Evolutionary conservation across 352 stramenopile genomes (phyloP).

Genomic region (Albugo candida): DNA sequence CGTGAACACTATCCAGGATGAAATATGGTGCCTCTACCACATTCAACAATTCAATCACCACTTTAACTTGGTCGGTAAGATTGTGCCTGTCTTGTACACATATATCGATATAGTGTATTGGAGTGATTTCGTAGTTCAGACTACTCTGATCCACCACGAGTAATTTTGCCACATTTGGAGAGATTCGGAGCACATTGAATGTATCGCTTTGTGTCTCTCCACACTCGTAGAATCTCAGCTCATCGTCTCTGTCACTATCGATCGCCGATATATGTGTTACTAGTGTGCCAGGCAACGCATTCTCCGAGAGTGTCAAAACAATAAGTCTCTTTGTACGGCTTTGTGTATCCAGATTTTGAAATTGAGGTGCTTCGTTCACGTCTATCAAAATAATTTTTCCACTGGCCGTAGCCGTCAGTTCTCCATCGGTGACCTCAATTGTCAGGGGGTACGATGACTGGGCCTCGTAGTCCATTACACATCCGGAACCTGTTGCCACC

Average conservation of each 20-base stretch:
- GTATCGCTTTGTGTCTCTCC: slow-evolving; percentile 16
- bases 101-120: slow-evolving; percentile 21
- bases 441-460: slow-evolving; percentile 6
- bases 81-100: slow-evolving; percentile 23
- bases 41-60: slow-evolving; percentile 17
- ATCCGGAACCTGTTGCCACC: slow-evolving; percentile 6
- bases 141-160: slow-evolving; percentile 16
- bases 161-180: slow-evolving; percentile 4
- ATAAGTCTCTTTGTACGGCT: no score
- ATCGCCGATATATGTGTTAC: slow-evolving; percentile 12
- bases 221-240: slow-evolving; percentile 20
- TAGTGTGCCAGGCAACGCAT: slow-evolving; percentile 4
- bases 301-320: slow-evolving; percentile 2
- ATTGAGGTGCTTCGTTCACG: slow-evolving; percentile 21
- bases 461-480: slow-evolving; percentile 11
- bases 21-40: slow-evolving; percentile 33
- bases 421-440: slow-evolving; percentile 11
- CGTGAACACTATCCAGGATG: slow-evolving; percentile 8
- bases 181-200: slow-evolving; percentile 13
- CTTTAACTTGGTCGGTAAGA: slow-evolving; percentile 8
- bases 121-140: slow-evolving; percentile 20
- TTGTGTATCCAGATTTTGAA: slow-evolving; percentile 2
- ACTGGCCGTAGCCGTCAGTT: slow-evolving; percentile 7
- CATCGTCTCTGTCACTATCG: slow-evolving; percentile 20
- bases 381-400: slow-evolving; percentile 15